Conservation (phyloP, 306 rosid species). For the Astragalus membranaceus region DNA sequence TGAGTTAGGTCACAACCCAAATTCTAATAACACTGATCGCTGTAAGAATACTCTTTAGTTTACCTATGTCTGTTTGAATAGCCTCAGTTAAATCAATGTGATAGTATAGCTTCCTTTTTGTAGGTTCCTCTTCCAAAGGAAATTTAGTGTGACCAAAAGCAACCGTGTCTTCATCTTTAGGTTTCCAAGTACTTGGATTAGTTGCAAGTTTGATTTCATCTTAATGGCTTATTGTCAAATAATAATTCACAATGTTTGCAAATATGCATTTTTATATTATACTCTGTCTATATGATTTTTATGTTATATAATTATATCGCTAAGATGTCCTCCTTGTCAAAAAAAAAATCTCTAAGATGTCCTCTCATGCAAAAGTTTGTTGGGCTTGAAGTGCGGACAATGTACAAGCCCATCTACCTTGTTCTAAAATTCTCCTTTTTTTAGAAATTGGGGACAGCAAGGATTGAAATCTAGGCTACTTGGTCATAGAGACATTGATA, state of each 20-base stretch:
- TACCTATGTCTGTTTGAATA: background rate
- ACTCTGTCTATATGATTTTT: background rate
- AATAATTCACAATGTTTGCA: background rate
- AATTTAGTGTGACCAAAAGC: background rate
- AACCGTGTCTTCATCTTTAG: background rate
- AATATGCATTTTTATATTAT: background rate
- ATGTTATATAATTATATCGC: background rate
- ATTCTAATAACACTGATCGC: too few species aligned
- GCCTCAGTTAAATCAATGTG: background rate
- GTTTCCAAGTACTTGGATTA: background rate
- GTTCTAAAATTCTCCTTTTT: background rate
- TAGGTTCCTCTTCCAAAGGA: background rate
- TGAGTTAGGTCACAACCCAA: too few species aligned
- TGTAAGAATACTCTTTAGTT: background rate
- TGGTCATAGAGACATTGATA: background rate
- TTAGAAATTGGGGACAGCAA: background rate
- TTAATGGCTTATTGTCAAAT: background rate
- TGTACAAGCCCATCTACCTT: background rate
- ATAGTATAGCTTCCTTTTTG: background rate
- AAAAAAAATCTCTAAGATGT: background rate
- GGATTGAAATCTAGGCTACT: background rate
- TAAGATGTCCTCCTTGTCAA: background rate
- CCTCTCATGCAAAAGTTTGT: background rate
- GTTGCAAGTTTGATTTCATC: background rate
- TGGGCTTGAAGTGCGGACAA: background rate